These are phyloP conservation scores for Penstemon davidsonii DNA, from an alignment of 257 asterid species.

Conservation along the genomic window DNA sequence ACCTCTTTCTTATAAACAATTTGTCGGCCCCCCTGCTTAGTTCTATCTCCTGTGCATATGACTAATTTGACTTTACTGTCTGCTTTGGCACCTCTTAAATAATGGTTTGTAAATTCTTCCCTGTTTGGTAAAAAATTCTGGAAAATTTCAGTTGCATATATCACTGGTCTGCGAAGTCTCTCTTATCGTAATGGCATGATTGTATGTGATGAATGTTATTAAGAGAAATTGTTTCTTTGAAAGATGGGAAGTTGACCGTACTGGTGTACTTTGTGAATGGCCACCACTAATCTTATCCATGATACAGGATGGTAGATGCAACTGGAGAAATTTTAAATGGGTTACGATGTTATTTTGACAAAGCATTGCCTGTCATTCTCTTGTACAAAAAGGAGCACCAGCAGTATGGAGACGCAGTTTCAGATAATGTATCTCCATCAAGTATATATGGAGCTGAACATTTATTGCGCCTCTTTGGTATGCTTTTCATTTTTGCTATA, in stretches of 20 bases:
- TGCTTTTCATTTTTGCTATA: conserved; percentile 20
- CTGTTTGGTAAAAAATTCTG: neutral
- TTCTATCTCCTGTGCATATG: neutral
- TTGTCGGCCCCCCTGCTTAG: conserved; percentile 3
- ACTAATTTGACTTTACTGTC: neutral
- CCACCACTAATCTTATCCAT: conserved; percentile 31
- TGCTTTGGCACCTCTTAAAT: neutral
- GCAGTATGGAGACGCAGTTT: conserved; percentile 67
- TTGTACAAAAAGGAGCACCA: conserved; percentile 88
- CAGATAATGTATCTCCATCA: conserved; percentile 68
- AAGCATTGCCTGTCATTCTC: conserved; percentile 72
- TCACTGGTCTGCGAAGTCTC: neutral
- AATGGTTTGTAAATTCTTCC: neutral
- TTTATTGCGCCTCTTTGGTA: conserved; percentile 95
- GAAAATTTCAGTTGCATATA: conserved; percentile 3
- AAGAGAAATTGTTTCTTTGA: conserved; percentile 1
- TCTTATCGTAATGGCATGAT: neutral
- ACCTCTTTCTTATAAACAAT: neutral
- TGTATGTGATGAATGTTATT: conserved; percentile 1
- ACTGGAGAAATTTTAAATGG: conserved; percentile 85
- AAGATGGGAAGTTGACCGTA: neutral
- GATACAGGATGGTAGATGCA: conserved; percentile 64
- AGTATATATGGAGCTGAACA: conserved; percentile 96
- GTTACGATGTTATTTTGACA: conserved; percentile 79
- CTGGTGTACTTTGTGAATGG: conserved; percentile 10